Conservation (phyloP, 192 early-diverging fungal genomes). For the Rhizophagus sp. region DNA sequence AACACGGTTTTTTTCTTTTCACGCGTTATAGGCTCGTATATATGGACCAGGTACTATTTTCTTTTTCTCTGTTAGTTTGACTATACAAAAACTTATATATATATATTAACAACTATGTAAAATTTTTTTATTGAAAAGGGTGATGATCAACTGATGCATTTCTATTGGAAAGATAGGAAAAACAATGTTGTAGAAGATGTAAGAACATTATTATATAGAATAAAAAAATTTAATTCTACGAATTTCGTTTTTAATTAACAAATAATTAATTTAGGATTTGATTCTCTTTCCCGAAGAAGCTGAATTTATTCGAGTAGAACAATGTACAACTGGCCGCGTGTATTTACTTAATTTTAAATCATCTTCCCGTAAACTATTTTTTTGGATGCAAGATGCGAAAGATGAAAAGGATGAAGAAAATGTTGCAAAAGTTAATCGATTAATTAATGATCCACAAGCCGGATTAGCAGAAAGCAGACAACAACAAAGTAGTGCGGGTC, state of each 20-base stretch:
- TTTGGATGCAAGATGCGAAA: conserved; percentile 80
- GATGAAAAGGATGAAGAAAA: conserved; percentile 59
- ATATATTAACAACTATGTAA: too few relatives aligned
- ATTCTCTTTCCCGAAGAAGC: conserved; percentile 82
- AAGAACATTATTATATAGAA: neutral
- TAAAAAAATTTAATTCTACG: neutral
- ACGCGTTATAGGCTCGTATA: conserved; percentile 48
- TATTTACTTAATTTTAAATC: conserved; percentile 81
- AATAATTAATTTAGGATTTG: conserved; percentile 49
- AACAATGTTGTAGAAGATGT: conserved; percentile 52
- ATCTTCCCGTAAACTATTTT: conserved; percentile 75
- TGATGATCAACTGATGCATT: conserved; percentile 75
- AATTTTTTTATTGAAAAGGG: conserved; percentile 38
- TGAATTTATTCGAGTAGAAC: conserved; percentile 50
- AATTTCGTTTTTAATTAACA: neutral
- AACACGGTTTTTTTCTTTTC: neutral
- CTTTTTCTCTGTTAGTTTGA: neutral
- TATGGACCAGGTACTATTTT: conserved; percentile 53
- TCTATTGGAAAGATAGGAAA: conserved; percentile 78
- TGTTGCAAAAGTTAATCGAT: conserved; percentile 55
- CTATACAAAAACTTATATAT: too few relatives aligned
- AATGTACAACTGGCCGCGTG: conserved; percentile 70
- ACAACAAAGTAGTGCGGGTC: conserved; percentile 11
- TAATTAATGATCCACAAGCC: conserved; percentile 48
- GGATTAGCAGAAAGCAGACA: conserved; percentile 29